Conservation (phyloP, 495 filamentous ascomycete species). For the Parathielavia appendiculata region DNA sequence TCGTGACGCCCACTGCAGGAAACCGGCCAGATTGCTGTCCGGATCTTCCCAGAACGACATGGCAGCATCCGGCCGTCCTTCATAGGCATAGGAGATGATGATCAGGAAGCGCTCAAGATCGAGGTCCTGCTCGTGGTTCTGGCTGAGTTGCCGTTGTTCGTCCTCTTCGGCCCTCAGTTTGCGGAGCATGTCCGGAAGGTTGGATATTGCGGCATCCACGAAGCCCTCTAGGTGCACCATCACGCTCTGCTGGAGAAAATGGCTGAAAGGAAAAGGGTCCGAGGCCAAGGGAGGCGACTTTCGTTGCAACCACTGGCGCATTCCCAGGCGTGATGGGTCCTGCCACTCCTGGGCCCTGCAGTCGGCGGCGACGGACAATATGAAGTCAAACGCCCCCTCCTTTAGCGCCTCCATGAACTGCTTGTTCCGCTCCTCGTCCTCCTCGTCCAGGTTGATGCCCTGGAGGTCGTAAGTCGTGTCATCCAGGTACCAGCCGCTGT, state of each 20-base stretch:
- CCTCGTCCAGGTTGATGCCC: constrained; percentile 49
- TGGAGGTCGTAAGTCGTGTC: constrained; percentile 55
- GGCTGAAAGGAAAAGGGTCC: constrained; percentile 57
- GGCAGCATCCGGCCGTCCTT: constrained; percentile 73
- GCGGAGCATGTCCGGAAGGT: constrained; percentile 88
- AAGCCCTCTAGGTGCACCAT: constrained; percentile 81
- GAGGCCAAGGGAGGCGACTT: constrained; percentile 61
- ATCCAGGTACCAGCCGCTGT: constrained; percentile 83
- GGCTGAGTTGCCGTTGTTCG: constrained; percentile 68
- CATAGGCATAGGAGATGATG: constrained; percentile 86
- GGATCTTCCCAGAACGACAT: constrained; percentile 83
- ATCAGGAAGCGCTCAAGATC: constrained; percentile 87
- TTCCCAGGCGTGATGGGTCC: constrained; percentile 67
- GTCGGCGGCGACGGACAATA: constrained; percentile 76
- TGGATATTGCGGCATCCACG: constrained; percentile 84
- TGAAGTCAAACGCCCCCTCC: constrained; percentile 87
- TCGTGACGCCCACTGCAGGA: constrained; percentile 90
- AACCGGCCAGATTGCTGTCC: constrained; percentile 86
- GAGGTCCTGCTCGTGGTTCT: constrained; percentile 67
- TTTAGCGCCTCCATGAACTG: constrained; percentile 72
- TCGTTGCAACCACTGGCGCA: constrained; percentile 71
- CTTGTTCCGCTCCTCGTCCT: constrained; percentile 62
- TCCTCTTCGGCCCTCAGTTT: constrained; percentile 85
- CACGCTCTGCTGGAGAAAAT: constrained; percentile 59
- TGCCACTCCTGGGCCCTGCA: constrained; percentile 67